A percentile compares a stretch with the other conserved stretches of the same genome.
phyloP scores from a whole-genome alignment of 441 rosid species.

The Brassica hybrid region DNA sequence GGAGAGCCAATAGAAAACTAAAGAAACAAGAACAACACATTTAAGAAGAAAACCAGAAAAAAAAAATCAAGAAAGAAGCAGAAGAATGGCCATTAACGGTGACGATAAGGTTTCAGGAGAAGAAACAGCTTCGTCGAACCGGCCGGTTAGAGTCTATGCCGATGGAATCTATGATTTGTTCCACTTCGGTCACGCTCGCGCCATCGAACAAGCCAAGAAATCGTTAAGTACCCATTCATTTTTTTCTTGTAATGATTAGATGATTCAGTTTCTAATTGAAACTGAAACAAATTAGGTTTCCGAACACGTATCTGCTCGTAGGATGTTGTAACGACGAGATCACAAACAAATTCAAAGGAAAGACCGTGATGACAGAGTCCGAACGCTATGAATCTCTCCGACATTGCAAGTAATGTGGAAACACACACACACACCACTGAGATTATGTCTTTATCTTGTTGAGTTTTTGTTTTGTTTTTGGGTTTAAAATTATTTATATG shows the following conservation, averaged over 20 bases:
- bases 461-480: neutral
- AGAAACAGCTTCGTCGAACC: constrained; percentile 36
- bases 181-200: constrained; percentile 92
- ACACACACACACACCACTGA: neutral
- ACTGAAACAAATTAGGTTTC: constrained; percentile 56
- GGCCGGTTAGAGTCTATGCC: constrained; percentile 78
- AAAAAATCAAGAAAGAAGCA: neutral
- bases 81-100: constrained; percentile 30
- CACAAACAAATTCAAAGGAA: constrained; percentile 81
- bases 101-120: neutral
- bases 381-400: constrained; percentile 93
- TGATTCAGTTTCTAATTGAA: neutral
- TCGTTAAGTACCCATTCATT: constrained; percentile 44
- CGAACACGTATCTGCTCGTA: constrained; percentile 74
- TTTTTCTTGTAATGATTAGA: neutral
- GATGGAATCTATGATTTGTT: constrained; percentile 95
- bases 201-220: constrained; percentile 95
- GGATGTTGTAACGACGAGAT: constrained; percentile 87
- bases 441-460: neutral
- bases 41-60: neutral
- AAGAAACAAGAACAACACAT: constrained; percentile 6
- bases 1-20: constrained; percentile 36
- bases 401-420: constrained; percentile 71
- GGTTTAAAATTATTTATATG: neutral
- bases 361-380: constrained; percentile 80